Conservation (phyloP, 2,329 filamentous ascomycete genomes). For the Pleomassaria siparia region DNA sequence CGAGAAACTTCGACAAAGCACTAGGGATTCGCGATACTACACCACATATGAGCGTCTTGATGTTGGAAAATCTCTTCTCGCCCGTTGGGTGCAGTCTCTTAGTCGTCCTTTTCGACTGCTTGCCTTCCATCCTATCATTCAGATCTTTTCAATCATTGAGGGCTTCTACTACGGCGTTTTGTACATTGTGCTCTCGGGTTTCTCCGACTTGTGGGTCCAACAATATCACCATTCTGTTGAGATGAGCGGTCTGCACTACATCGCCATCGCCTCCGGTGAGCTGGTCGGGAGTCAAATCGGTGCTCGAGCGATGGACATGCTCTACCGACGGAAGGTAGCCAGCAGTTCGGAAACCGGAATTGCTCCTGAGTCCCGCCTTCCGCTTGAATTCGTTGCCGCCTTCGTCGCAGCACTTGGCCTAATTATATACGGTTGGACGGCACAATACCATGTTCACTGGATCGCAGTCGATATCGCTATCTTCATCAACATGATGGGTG, state of each 20-base stretch:
- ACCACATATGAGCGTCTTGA: slow-evolving; percentile 34
- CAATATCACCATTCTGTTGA: slow-evolving; percentile 22
- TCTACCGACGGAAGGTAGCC: slow-evolving; percentile 11
- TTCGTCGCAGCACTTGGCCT: slow-evolving; percentile 23
- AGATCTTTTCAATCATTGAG: slow-evolving; percentile 40
- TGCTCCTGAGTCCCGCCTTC: slow-evolving; percentile 32
- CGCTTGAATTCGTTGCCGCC: slow-evolving; percentile 20
- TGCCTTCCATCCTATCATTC: slow-evolving; percentile 57
- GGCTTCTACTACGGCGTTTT: slow-evolving; percentile 39
- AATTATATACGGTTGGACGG: slow-evolving; percentile 31
- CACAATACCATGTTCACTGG: slow-evolving; percentile 25
- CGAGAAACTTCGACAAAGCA: slow-evolving; percentile 49
- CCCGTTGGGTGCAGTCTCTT: slow-evolving; percentile 36
- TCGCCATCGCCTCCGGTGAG: slow-evolving; percentile 57
- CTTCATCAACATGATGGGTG: slow-evolving; percentile 44
- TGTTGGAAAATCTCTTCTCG: slow-evolving; percentile 38
- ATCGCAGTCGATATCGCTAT: slow-evolving; percentile 52
- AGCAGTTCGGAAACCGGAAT: slow-evolving; percentile 51
- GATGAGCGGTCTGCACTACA: slow-evolving; percentile 26
- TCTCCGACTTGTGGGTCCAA: slow-evolving; percentile 27
- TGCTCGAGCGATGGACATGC: slow-evolving; percentile 13
- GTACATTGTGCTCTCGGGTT: slow-evolving; percentile 34
- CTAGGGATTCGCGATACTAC: slow-evolving; percentile 65
- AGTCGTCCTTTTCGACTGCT: slow-evolving; percentile 57
- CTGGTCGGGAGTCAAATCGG: slow-evolving; percentile 60